Evolutionary conservation across 2,329 filamentous ascomycete genomes (phyloP).

Genomic region (Tolypocladium tropicale): DNA sequence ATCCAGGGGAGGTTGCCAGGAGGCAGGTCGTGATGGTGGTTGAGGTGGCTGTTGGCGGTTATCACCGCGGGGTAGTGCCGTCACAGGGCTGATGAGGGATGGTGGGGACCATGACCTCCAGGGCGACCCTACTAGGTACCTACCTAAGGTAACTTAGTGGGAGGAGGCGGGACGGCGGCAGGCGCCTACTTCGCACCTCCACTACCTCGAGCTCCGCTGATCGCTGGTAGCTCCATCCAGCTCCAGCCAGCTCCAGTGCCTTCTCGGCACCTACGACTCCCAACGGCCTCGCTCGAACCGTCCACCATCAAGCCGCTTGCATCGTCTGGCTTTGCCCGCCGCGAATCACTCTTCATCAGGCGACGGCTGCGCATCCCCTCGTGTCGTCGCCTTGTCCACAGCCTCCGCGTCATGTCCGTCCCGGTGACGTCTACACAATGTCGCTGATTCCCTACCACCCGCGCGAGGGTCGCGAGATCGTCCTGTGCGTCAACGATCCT

Average conservation of each 20-base stretch:
- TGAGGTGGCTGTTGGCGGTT: not conserved
- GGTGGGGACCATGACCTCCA: not conserved
- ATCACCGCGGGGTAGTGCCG: not conserved
- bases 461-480: slow-evolving; percentile 65
- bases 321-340: not conserved
- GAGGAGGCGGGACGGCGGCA: too few relatives aligned
- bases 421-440: slow-evolving; percentile 23
- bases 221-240: too few relatives aligned
- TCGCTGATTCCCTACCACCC: slow-evolving; percentile 70
- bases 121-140: not conserved
- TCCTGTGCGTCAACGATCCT: slow-evolving; percentile 42
- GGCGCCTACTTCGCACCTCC: not conserved
- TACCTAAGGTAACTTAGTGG: too few relatives aligned
- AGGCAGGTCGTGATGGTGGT: not conserved
- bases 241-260: too few relatives aligned
- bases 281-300: too few relatives aligned
- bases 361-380: not conserved
- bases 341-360: not conserved
- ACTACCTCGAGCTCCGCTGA: not conserved
- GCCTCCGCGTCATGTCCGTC: slow-evolving; percentile 8
- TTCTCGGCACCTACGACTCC: too few relatives aligned
- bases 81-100: not conserved
- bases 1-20: too few relatives aligned
- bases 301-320: too few relatives aligned
- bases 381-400: too few relatives aligned